These are phyloP conservation scores for Gleditsia sinensis DNA, from an alignment of 306 rosid species.

Conservation along the genomic window DNA sequence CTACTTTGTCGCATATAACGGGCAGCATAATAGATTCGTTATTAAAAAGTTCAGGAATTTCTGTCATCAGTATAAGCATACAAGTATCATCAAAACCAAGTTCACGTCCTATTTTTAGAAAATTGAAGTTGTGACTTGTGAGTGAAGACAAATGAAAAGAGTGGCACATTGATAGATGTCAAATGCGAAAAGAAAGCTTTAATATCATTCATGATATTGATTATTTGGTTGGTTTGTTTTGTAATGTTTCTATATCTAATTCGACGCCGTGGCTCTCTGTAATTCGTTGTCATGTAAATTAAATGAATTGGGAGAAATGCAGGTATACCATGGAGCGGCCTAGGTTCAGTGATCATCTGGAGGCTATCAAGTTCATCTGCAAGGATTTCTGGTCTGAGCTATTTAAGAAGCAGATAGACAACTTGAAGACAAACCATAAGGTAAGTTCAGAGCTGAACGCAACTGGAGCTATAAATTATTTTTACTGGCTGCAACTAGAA, in stretches of 20 bases:
- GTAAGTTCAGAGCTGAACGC: constrained; percentile 56
- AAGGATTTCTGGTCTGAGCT: constrained; percentile 99
- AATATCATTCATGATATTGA: neutral
- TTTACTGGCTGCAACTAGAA: constrained; percentile 20
- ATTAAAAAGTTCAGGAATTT: too few species aligned
- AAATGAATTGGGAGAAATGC: constrained; percentile 10
- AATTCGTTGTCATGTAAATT: constrained; percentile 18
- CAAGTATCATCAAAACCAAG: neutral
- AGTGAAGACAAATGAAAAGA: neutral
- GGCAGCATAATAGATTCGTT: too few species aligned
- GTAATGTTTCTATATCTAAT: neutral
- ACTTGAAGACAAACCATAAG: constrained; percentile 94
- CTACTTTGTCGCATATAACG: too few species aligned
- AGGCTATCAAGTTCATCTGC: constrained; percentile 97
- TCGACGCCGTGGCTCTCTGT: neutral
- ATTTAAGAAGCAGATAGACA: constrained; percentile 97
- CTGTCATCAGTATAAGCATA: neutral
- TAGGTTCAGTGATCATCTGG: constrained; percentile 88
- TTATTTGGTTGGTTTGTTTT: neutral
- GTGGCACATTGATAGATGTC: neutral
- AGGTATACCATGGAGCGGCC: constrained; percentile 91
- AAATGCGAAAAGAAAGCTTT: neutral
- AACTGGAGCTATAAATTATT: neutral
- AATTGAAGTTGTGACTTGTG: neutral
- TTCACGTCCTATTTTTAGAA: neutral